These are phyloP conservation scores for Gentiana dahurica DNA, from an alignment of 257 asterid species.

Conservation along the genomic window DNA sequence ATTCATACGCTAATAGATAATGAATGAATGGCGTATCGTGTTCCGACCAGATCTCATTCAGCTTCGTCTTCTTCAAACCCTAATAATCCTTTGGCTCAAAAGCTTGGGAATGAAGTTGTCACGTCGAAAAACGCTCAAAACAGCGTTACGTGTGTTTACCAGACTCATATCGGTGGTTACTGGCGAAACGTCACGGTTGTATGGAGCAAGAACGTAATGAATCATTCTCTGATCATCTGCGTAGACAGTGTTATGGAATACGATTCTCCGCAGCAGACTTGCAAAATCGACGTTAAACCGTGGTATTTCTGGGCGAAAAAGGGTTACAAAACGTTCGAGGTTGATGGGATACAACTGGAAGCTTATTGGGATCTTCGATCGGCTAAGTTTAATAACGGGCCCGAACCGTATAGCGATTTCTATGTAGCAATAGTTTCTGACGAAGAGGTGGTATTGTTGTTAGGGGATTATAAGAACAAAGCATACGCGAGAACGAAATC, in stretches of 20 bases:
- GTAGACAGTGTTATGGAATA: conserved; percentile 50
- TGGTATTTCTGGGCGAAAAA: conserved; percentile 96
- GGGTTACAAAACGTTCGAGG: conserved; percentile 64
- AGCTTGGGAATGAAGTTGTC: conserved; percentile 16
- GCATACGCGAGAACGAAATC: conserved; percentile 61
- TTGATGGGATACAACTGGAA: conserved; percentile 63
- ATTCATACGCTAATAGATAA: no score
- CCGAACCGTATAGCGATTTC: conserved; percentile 63
- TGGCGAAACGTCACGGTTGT: conserved; percentile 72
- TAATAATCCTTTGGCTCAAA: conserved; percentile 9
- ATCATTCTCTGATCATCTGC: conserved; percentile 39
- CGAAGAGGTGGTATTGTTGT: conserved; percentile 59
- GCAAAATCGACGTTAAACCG: conserved; percentile 88
- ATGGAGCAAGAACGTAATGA: conserved; percentile 80
- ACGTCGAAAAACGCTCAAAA: conserved; percentile 37
- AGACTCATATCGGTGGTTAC: conserved; percentile 61
- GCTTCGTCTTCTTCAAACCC: conserved; percentile 22
- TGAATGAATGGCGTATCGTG: conserved; percentile 30
- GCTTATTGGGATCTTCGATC: conserved; percentile 85
- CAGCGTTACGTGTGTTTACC: conserved; percentile 63
- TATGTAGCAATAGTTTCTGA: conserved; percentile 62
- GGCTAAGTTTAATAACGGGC: conserved; percentile 64
- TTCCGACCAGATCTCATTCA: conserved; percentile 28
- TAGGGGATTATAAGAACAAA: conserved; percentile 75
- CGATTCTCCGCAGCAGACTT: conserved; percentile 30